Percentiles rank a stretch among this genome's conserved stretches.
These are phyloP conservation scores for Geranium incanum DNA, from an alignment of 441 rosid species.

Conservation along the genomic window DNA sequence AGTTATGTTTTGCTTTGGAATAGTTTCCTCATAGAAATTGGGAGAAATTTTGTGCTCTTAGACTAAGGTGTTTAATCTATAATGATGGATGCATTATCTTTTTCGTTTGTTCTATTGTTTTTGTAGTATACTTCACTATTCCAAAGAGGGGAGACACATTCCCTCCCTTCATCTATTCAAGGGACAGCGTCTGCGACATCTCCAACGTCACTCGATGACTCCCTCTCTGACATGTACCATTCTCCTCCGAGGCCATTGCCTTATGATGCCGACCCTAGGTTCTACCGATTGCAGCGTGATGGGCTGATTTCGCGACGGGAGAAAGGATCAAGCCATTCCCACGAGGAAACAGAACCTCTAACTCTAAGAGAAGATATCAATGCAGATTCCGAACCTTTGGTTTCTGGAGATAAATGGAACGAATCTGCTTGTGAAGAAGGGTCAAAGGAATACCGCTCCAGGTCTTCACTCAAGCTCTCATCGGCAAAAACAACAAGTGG, in stretches of 20 bases:
- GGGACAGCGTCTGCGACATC: constrained; percentile 56
- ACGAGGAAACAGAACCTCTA: constrained; percentile 74
- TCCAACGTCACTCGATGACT: constrained; percentile 57
- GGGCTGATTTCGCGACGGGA: constrained; percentile 51
- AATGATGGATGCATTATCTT: not conserved
- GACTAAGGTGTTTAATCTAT: too few relatives aligned
- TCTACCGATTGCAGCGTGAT: constrained; percentile 40
- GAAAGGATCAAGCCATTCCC: constrained; percentile 67
- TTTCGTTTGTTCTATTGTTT: constrained; percentile 16
- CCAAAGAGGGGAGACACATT: constrained; percentile 56
- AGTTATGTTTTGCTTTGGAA: too few relatives aligned
- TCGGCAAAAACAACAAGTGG: constrained; percentile 42
- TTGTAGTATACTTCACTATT: constrained; percentile 60
- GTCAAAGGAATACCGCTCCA: constrained; percentile 45
- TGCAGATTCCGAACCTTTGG: constrained; percentile 52
- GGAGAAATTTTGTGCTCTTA: too few relatives aligned
- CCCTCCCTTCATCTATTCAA: constrained; percentile 62
- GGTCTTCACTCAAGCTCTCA: constrained; percentile 49
- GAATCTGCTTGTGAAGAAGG: constrained; percentile 53
- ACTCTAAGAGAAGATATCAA: constrained; percentile 52
- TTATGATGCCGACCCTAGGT: constrained; percentile 74
- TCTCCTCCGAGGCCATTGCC: constrained; percentile 96
- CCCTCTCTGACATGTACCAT: constrained; percentile 66
- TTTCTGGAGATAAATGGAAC: constrained; percentile 60
- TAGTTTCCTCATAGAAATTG: too few relatives aligned